Conservation (phyloP, 805 yeast species). For the Komagataella pseudopastoris region DNA sequence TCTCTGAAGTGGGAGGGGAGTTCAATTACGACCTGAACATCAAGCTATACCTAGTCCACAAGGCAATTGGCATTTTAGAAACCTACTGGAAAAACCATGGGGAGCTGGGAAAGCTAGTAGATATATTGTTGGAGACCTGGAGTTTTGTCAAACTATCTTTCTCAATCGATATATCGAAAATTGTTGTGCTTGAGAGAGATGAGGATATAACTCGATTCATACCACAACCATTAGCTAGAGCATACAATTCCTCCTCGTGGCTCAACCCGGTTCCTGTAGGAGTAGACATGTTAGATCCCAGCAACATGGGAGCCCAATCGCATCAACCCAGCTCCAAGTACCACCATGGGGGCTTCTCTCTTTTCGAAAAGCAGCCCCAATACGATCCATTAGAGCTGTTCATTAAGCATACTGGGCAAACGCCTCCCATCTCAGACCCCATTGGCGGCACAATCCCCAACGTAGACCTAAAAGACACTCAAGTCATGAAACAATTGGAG, state of each 20-base stretch:
- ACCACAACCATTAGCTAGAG: neutral
- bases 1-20: neutral
- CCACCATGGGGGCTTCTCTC: neutral
- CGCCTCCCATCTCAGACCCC: neutral
- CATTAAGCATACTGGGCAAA: neutral
- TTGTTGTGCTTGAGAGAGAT: neutral
- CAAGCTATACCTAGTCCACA: conserved; percentile 14
- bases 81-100: conserved; percentile 12
- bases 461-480: neutral
- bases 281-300: neutral
- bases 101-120: conserved; percentile 11
- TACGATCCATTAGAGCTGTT: neutral
- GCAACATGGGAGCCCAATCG: neutral
- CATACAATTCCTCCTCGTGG: neutral
- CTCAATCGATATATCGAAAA: conserved; percentile 3
- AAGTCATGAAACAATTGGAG: neutral
- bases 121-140: conserved; percentile 12
- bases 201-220: neutral
- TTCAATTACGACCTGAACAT: conserved; percentile 16
- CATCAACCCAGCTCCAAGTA: neutral
- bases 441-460: neutral
- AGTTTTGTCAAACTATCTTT: conserved; percentile 9
- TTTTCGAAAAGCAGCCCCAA: neutral
- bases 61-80: conserved; percentile 8
- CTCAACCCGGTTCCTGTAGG: neutral